phyloP scores from a whole-genome alignment of 2,329 filamentous ascomycete genomes.

The Cercospora nicotianae region DNA sequence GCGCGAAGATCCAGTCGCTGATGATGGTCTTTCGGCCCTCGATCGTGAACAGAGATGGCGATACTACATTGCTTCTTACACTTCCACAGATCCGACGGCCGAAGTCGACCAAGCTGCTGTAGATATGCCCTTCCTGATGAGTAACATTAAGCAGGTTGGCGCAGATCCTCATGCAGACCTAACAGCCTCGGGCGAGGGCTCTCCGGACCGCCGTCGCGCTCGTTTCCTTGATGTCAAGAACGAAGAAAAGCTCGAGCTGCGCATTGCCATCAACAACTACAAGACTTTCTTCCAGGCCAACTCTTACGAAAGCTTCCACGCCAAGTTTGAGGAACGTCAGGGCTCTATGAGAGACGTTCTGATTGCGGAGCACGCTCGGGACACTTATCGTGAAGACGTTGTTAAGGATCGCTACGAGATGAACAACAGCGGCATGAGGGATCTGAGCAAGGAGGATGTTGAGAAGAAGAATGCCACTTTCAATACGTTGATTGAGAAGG shows the following conservation, averaged over 20 bases:
- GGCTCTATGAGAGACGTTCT: constrained; percentile 39
- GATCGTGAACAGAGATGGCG: constrained; percentile 69
- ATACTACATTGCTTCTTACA: constrained; percentile 92
- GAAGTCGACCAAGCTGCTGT: constrained; percentile 39
- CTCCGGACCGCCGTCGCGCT: constrained; percentile 2
- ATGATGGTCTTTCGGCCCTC: constrained; percentile 63
- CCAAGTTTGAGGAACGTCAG: constrained; percentile 37
- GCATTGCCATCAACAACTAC: constrained; percentile 48
- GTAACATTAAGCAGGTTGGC: constrained; percentile 43
- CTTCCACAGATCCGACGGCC: constrained; percentile 78
- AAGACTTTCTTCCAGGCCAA: constrained; percentile 45
- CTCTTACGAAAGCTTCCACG: constrained; percentile 46
- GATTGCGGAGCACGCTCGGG: constrained; percentile 38
- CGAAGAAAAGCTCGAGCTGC: constrained; percentile 47
- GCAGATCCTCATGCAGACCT: constrained; percentile 32
- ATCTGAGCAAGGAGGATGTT: constrained; percentile 48
- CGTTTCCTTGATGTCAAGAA: constrained; percentile 32
- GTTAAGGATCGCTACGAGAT: constrained; percentile 46
- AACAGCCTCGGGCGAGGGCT: constrained; percentile 10
- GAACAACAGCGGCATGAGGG: constrained; percentile 51
- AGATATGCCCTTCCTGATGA: constrained; percentile 42
- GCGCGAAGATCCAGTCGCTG: constrained; percentile 71
- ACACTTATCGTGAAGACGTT: constrained; percentile 39
- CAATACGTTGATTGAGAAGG: constrained; percentile 26
- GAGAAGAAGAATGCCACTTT: constrained; percentile 45